Percentiles rank a stretch among this genome's conserved stretches.
Conservation (phyloP, 2,329 filamentous ascomycete genomes). For the Pseudogymnoascus sp. region DNA sequence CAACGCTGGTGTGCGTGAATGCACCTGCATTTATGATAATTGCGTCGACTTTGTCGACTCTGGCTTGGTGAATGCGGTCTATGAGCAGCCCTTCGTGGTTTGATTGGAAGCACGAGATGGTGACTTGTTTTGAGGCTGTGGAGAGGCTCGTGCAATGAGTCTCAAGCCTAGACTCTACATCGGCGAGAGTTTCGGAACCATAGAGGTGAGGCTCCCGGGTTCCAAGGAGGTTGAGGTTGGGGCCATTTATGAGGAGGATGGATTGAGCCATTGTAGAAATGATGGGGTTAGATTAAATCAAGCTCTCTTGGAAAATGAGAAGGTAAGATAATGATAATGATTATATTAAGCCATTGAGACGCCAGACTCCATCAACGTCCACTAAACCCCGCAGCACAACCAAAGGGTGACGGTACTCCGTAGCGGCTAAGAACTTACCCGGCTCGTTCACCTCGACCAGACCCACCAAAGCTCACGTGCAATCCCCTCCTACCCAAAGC, state of each 20-base stretch:
- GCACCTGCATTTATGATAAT: constrained; percentile 72
- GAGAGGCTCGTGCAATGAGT: background rate
- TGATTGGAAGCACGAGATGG: constrained; percentile 60
- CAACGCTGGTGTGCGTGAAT: constrained; percentile 70
- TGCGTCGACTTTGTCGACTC: constrained; percentile 50
- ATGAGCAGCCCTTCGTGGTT: constrained; percentile 73
- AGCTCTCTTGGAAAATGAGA: background rate
- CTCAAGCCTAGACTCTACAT: constrained; percentile 43
- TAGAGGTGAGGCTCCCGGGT: constrained; percentile 69
- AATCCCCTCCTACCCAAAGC: background rate
- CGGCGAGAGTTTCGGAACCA: constrained; percentile 60
- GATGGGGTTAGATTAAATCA: background rate
- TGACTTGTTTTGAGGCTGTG: constrained; percentile 22
- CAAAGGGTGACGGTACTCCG: background rate
- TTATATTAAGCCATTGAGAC: background rate
- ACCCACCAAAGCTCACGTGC: background rate
- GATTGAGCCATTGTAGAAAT: constrained; percentile 32
- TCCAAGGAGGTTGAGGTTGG: constrained; percentile 75
- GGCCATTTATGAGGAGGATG: constrained; percentile 73
- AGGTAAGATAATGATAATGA: background rate
- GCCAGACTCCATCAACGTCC: background rate
- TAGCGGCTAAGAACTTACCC: background rate
- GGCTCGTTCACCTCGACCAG: background rate
- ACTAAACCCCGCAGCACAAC: background rate
- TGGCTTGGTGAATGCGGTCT: constrained; percentile 65